Evolutionary conservation across 164 flowering plant genomes (phyloP).

Genomic region (Berberis thunbergii): DNA sequence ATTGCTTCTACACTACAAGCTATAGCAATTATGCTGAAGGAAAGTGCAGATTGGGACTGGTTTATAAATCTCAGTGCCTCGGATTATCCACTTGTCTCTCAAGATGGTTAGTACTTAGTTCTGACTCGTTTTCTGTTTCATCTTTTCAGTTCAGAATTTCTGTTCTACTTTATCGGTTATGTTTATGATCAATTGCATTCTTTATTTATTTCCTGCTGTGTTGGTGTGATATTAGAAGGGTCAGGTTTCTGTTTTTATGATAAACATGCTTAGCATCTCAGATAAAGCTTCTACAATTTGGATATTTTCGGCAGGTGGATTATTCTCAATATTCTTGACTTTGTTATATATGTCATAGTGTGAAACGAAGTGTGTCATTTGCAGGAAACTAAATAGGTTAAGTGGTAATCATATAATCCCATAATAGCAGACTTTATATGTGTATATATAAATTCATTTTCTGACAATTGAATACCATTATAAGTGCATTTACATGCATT

Average conservation of each 20-base stretch:
- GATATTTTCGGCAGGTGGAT: no score
- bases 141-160: no score
- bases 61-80: constrained; percentile 97
- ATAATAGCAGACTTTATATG: no score
- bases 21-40: constrained; percentile 72
- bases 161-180: background rate
- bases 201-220: background rate
- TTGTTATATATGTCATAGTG: no score
- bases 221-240: background rate
- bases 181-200: background rate
- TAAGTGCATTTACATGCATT: no score
- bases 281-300: no score
- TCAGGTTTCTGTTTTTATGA: background rate
- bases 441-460: no score
- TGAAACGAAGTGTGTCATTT: no score
- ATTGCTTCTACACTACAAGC: constrained; percentile 96
- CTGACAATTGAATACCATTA: no score
- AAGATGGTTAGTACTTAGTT: constrained; percentile 67
- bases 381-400: no score
- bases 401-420: no score
- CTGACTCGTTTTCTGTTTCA: background rate
- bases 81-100: constrained; percentile 95
- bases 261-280: background rate
- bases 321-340: no score
- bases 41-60: constrained; percentile 88